Percentiles rank a stretch among this genome's conserved stretches.
These are phyloP conservation scores for Tillandsia leiboldiana DNA, from an alignment of 176 grass and related monocot species.

Conservation along the genomic window DNA sequence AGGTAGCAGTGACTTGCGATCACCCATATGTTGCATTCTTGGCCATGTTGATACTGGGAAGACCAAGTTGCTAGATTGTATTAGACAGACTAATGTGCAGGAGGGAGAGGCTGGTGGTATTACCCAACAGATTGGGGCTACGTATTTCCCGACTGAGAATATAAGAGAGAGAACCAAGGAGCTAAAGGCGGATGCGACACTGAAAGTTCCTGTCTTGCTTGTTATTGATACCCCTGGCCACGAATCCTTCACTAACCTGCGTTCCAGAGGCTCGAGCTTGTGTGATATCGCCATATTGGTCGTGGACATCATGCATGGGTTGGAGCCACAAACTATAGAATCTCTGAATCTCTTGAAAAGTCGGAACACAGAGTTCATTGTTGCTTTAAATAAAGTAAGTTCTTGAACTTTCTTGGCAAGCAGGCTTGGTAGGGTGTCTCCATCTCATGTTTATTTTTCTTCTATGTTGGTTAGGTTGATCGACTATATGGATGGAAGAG, in stretches of 20 bases:
- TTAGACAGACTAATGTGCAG: constrained; percentile 82
- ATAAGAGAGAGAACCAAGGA: constrained; percentile 95
- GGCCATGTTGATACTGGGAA: constrained; percentile 94
- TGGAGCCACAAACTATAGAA: constrained; percentile 92
- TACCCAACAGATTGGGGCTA: constrained; percentile 93
- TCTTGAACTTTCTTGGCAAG: constrained; percentile 3
- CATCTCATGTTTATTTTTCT: constrained; percentile 19
- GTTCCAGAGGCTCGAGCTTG: constrained; percentile 94
- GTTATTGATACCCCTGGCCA: constrained; percentile 98
- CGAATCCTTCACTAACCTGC: constrained; percentile 82
- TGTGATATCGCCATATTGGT: constrained; percentile 97
- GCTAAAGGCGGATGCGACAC: constrained; percentile 83
- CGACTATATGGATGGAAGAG: constrained; percentile 90
- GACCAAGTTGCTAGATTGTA: constrained; percentile 86
- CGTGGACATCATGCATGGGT: constrained; percentile 96
- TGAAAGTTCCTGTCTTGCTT: constrained; percentile 89
- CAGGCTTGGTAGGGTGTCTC: constrained; percentile 8
- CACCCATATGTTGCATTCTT: constrained; percentile 96
- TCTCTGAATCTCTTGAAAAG: constrained; percentile 79
- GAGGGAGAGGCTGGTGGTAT: constrained; percentile 95
- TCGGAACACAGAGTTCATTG: constrained; percentile 73
- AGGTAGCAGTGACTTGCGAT: constrained; percentile 48
- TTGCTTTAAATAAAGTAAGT: constrained; percentile 94
- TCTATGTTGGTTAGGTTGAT: constrained; percentile 57
- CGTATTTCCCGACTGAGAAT: constrained; percentile 93